These are phyloP conservation scores for Claviceps monticola DNA, from an alignment of 2,329 filamentous ascomycete species.

Conservation along the genomic window DNA sequence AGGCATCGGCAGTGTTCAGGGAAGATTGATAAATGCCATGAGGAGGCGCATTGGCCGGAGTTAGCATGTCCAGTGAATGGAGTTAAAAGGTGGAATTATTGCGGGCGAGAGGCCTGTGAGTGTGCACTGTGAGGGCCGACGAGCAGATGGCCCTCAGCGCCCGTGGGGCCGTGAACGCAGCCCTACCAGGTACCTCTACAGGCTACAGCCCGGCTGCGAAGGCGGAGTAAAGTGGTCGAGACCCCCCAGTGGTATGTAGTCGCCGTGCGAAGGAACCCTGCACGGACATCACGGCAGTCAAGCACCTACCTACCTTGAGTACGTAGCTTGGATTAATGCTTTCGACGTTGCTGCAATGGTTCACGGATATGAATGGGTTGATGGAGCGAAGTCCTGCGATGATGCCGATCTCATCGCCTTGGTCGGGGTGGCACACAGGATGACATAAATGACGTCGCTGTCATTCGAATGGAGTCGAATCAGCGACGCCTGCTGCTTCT, in stretches of 20 bases:
- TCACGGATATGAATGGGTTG: neutral
- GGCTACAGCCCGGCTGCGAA: constrained; percentile 26
- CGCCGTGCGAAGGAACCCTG: constrained; percentile 52
- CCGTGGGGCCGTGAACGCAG: constrained; percentile 30
- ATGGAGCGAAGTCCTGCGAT: constrained; percentile 6
- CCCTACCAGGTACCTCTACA: constrained; percentile 30
- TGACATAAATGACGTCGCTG: constrained; percentile 5
- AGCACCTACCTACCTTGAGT: neutral
- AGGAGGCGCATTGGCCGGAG: constrained; percentile 17
- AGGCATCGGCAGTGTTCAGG: constrained; percentile 37
- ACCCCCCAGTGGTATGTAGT: constrained; percentile 43
- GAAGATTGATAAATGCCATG: constrained; percentile 43
- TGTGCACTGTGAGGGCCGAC: constrained; percentile 39
- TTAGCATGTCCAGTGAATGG: constrained; percentile 39
- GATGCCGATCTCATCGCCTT: constrained; percentile 3
- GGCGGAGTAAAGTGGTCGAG: constrained; percentile 46
- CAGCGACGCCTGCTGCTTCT: neutral
- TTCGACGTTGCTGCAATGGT: neutral
- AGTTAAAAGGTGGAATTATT: constrained; percentile 30
- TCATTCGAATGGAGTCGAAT: neutral
- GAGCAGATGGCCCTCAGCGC: constrained; percentile 34
- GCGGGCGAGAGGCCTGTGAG: constrained; percentile 27
- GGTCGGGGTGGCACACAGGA: constrained; percentile 2
- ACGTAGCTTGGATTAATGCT: neutral
- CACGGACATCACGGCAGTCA: constrained; percentile 25